Conservation (phyloP, 2,329 filamentous ascomycete species). For the Zymoseptoria passerinii region DNA sequence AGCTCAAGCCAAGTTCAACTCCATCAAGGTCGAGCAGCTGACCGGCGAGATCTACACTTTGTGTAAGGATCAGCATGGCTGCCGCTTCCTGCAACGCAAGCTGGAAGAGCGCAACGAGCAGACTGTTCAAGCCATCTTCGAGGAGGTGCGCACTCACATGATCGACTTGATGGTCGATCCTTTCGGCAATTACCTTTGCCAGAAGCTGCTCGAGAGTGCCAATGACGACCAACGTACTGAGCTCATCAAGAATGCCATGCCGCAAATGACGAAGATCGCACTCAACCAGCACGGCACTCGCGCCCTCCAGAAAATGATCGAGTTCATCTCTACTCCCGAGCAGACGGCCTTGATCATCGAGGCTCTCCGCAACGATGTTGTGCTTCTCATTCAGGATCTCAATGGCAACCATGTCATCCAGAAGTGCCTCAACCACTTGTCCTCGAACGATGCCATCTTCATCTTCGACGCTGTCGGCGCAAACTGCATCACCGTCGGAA, state of each 20-base stretch:
- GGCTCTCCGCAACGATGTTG: conserved; percentile 73
- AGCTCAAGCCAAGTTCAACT: conserved; percentile 67
- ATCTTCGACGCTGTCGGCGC: conserved; percentile 91
- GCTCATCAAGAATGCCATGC: conserved; percentile 81
- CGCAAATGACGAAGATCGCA: conserved; percentile 84
- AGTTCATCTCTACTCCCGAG: conserved; percentile 77
- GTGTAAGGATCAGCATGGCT: conserved; percentile 97
- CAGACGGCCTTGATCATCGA: conserved; percentile 84
- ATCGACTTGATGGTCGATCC: conserved; percentile 98
- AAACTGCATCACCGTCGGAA: conserved; percentile 83
- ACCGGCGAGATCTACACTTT: conserved; percentile 76
- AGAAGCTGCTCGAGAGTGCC: conserved; percentile 93
- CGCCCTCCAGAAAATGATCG: conserved; percentile 98
- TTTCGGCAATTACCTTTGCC: conserved; percentile 98
- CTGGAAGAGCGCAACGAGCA: conserved; percentile 80
- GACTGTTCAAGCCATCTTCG: conserved; percentile 85
- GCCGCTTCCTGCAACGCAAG: conserved; percentile 93
- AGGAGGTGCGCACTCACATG: conserved; percentile 87
- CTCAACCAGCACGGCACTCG: conserved; percentile 96
- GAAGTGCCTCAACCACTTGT: conserved; percentile 94
- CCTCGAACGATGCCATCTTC: conserved; percentile 77
- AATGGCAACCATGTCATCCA: conserved; percentile 99
- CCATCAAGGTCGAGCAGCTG: conserved; percentile 72
- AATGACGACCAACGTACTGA: conserved; percentile 90
- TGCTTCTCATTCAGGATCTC: conserved; percentile 90